phyloP scores from a whole-genome alignment of 805 yeast genomes.

The Wickerhamiella alocasiicola region DNA sequence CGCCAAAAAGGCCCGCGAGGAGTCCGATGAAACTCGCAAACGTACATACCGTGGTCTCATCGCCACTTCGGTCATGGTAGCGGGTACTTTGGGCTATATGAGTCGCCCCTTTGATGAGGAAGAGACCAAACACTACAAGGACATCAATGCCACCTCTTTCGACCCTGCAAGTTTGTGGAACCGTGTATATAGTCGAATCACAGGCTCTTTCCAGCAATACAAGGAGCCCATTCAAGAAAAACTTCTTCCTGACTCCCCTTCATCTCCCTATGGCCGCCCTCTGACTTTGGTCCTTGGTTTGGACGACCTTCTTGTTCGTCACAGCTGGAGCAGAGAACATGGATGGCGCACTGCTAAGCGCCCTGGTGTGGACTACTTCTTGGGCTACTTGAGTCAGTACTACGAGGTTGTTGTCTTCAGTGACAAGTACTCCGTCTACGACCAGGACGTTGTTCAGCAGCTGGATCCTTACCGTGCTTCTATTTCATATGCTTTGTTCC shows the following conservation, averaged over 20 bases:
- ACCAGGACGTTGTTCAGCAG: constrained; percentile 73
- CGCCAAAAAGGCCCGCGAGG: constrained; percentile 29
- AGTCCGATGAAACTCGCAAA: constrained; percentile 34
- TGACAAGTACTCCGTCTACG: constrained; percentile 70
- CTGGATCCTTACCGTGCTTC: constrained; percentile 89
- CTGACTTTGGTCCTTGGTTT: constrained; percentile 76
- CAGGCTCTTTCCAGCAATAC: constrained; percentile 67
- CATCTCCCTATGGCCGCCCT: constrained; percentile 84
- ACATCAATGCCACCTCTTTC: constrained; percentile 53
- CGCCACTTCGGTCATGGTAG: constrained; percentile 30
- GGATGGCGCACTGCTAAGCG: constrained; percentile 99
- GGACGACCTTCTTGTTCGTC: constrained; percentile 83
- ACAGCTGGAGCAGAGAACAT: constrained; percentile 78
- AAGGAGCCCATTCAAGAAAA: constrained; percentile 90
- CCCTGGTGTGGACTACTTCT: constrained; percentile 94
- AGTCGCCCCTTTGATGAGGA: constrained; percentile 77
- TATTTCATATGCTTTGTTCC: constrained; percentile 72
- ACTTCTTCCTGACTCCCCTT: constrained; percentile 85
- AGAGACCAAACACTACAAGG: constrained; percentile 49
- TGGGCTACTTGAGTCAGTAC: constrained; percentile 88
- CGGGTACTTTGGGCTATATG: constrained; percentile 42
- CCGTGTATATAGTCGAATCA: constrained; percentile 59
- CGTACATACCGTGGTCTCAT: constrained; percentile 64
- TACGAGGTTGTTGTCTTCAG: constrained; percentile 91
- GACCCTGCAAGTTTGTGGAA: constrained; percentile 47